These are phyloP conservation scores for Neonectria neomacrospora DNA, from an alignment of 2,329 filamentous ascomycete genomes.

Conservation along the genomic window DNA sequence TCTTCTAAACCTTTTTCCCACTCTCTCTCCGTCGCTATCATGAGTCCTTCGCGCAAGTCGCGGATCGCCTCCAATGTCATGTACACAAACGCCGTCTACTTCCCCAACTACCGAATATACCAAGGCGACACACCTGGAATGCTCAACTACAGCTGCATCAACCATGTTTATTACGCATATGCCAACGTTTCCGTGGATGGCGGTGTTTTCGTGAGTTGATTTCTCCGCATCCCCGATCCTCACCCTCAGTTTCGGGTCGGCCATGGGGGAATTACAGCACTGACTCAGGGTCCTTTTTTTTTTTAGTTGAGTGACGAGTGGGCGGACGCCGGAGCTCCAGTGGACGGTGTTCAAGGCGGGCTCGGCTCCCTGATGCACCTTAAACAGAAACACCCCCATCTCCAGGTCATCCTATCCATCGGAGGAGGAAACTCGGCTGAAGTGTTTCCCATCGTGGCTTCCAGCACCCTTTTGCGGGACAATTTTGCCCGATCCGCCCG, in stretches of 20 bases:
- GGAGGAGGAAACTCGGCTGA: conserved; percentile 75
- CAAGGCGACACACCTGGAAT: conserved; percentile 77
- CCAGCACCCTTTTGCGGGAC: conserved; percentile 68
- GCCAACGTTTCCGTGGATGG: conserved; percentile 79
- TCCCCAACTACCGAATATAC: conserved; percentile 83
- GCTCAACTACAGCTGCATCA: conserved; percentile 80
- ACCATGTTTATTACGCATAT: conserved; percentile 86
- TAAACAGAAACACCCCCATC: conserved; percentile 75
- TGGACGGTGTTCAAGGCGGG: conserved; percentile 77
- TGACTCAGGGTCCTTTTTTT: conserved; percentile 41
- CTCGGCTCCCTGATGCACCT: conserved; percentile 78
- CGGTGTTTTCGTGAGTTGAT: conserved; percentile 74
- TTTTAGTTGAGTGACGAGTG: conserved; percentile 80
- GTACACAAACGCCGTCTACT: conserved; percentile 82
- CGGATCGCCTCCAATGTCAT: conserved; percentile 61
- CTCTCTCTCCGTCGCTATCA: conserved; percentile 45
- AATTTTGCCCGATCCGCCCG: conserved; percentile 77
- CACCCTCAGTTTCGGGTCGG: conserved; percentile 18
- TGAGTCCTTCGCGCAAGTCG: conserved; percentile 58
- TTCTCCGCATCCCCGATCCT: conserved; percentile 18
- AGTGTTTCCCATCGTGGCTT: conserved; percentile 75
- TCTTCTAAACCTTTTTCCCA: conserved; percentile 9
- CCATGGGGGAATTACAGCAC: conserved; percentile 25
- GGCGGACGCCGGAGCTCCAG: conserved; percentile 77
- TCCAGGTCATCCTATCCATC: conserved; percentile 82